Percentiles rank a stretch among this genome's conserved stretches.
Conservation (phyloP, 108 stramenopile genomes). For the Bacterosira constricta region DNA sequence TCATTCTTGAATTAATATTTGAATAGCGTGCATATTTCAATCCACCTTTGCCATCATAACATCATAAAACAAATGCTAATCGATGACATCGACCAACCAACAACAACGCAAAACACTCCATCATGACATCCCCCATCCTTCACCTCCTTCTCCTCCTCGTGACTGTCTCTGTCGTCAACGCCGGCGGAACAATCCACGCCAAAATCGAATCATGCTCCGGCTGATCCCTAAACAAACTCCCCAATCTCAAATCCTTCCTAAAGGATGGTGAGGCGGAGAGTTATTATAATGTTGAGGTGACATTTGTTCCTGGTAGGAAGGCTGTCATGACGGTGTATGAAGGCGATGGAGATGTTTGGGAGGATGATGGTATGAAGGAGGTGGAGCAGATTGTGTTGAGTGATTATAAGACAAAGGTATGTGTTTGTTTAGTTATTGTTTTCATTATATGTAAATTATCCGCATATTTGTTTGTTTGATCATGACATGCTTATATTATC, state of each 20-base stretch:
- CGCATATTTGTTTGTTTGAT: too few relatives aligned
- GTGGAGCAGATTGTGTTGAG: constrained; percentile 57
- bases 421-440: neutral
- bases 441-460: neutral
- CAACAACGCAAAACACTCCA: too few relatives aligned
- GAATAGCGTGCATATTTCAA: too few relatives aligned
- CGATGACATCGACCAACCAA: too few relatives aligned
- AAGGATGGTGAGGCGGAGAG: constrained; percentile 39
- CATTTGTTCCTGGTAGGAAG: constrained; percentile 29
- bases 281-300: constrained; percentile 38
- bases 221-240: constrained; percentile 42
- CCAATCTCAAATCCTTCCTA: constrained; percentile 40
- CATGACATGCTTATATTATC: neutral
- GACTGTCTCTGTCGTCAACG: neutral
- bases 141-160: neutral
- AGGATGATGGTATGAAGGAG: constrained; percentile 13
- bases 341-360: neutral
- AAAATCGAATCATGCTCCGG: constrained; percentile 47
- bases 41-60: too few relatives aligned
- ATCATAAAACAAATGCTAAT: too few relatives aligned
- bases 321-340: constrained; percentile 53
- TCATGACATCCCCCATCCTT: too few relatives aligned
- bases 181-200: constrained; percentile 25
- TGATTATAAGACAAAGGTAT: constrained; percentile 55
- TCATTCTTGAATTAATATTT: too few relatives aligned